Evolutionary conservation across 768 basidiomycete species (phyloP).

Genomic region (Candolleomyces efflorescens): DNA sequence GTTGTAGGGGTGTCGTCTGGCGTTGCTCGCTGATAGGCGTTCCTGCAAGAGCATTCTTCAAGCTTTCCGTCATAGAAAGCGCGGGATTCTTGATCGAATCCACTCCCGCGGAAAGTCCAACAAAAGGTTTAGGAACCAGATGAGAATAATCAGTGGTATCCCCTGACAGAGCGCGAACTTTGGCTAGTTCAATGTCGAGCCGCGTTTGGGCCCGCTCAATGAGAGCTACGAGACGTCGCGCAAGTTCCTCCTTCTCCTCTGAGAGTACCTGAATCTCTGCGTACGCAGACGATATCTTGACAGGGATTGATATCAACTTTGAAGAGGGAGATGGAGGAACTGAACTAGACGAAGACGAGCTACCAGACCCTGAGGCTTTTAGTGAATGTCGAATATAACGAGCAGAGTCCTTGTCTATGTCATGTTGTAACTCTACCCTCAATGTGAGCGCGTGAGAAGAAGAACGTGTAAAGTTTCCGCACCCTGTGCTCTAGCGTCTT

Average conservation of each 20-base stretch:
- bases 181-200: conserved; percentile 48
- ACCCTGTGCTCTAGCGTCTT: conserved; percentile 44
- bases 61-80: conserved; percentile 39
- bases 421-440: conserved; percentile 41
- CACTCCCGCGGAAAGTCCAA: not conserved
- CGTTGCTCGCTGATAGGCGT: conserved; percentile 21
- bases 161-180: conserved; percentile 47
- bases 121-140: not conserved
- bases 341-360: conserved; percentile 15
- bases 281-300: conserved; percentile 41
- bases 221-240: conserved; percentile 46
- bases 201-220: conserved; percentile 42
- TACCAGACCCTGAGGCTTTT: conserved; percentile 21
- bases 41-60: conserved; percentile 36
- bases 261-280: conserved; percentile 42
- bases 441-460: not conserved
- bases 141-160: conserved; percentile 29
- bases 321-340: conserved; percentile 33
- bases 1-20: not conserved
- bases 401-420: conserved; percentile 46
- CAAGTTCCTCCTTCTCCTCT: conserved; percentile 42
- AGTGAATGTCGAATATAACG: conserved; percentile 48
- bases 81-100: conserved; percentile 27
- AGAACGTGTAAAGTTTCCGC: conserved; percentile 9
- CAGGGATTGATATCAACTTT: conserved; percentile 32